phyloP scores from a whole-genome alignment of 768 basidiomycete genomes.

The Pleurotus sapidus region DNA sequence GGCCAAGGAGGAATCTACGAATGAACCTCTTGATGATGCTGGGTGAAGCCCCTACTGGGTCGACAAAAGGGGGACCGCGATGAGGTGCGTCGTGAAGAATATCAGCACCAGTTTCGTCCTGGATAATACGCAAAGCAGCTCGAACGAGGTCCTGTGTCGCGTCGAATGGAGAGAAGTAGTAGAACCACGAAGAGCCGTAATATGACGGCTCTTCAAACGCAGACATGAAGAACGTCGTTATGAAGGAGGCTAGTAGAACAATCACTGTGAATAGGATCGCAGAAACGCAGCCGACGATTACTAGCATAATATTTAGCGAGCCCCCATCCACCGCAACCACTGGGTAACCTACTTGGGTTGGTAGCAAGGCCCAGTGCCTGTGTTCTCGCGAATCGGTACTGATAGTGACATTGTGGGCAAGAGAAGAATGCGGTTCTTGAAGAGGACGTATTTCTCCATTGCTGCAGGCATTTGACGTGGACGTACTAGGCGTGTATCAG shows the following conservation, averaged over 20 bases:
- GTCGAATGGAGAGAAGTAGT: conserved; percentile 51
- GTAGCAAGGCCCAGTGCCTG: conserved; percentile 68
- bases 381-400: conserved; percentile 75
- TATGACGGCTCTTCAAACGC: conserved; percentile 54
- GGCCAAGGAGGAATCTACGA: conserved; percentile 71
- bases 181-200: conserved; percentile 36
- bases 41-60: conserved; percentile 23
- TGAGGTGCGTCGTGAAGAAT: conserved; percentile 31
- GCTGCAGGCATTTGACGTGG: conserved; percentile 74
- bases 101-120: conserved; percentile 44
- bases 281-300: conserved; percentile 61
- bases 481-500: conserved; percentile 50
- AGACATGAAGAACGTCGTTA: conserved; percentile 65
- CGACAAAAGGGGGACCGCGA: conserved; percentile 11
- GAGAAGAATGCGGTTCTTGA: conserved; percentile 72
- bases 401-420: conserved; percentile 79
- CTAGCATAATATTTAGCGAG: conserved; percentile 29
- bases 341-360: conserved; percentile 56
- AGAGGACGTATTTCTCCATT: conserved; percentile 64
- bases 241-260: conserved; percentile 66
- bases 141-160: conserved; percentile 60
- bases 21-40: conserved; percentile 55
- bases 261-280: conserved; percentile 60
- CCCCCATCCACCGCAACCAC: too few species aligned
- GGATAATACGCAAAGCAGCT: conserved; percentile 59